These are phyloP conservation scores for Artemisia tridentata DNA, from an alignment of 129 eudicot species.

Conservation along the genomic window DNA sequence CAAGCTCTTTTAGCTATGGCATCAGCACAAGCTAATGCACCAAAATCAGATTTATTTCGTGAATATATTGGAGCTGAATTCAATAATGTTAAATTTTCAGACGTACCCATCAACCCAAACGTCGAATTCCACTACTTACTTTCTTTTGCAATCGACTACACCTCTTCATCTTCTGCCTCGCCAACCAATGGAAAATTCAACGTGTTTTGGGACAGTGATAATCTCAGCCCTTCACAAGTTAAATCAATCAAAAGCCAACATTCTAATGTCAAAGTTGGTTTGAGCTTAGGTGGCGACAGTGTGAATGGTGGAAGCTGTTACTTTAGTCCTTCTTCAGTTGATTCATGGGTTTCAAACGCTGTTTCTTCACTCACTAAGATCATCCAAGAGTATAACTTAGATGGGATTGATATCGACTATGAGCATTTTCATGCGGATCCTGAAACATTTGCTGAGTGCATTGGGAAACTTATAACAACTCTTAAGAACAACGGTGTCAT, in stretches of 20 bases:
- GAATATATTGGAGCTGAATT: constrained; percentile 72
- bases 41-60: constrained; percentile 49
- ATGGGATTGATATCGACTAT: constrained; percentile 76
- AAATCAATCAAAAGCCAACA: constrained; percentile 52
- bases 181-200: constrained; percentile 74
- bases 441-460: constrained; percentile 60
- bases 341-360: constrained; percentile 74
- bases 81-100: constrained; percentile 57
- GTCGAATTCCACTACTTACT: constrained; percentile 77
- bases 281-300: constrained; percentile 82
- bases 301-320: constrained; percentile 51
- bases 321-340: constrained; percentile 50
- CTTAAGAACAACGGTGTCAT: constrained; percentile 58
- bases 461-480: constrained; percentile 53
- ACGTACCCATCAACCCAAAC: constrained; percentile 57
- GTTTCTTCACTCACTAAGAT: constrained; percentile 56
- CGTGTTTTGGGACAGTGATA: constrained; percentile 65
- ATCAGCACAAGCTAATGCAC: constrained; percentile 27
- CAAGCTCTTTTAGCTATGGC: constrained; percentile 32
- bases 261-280: constrained; percentile 59
- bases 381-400: constrained; percentile 57
- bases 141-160: constrained; percentile 74
- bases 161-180: constrained; percentile 57
- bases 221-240: constrained; percentile 57
- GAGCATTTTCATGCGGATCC: constrained; percentile 69